phyloP scores from a whole-genome alignment of 495 filamentous ascomycete species.

The Evernia prunastri region DNA sequence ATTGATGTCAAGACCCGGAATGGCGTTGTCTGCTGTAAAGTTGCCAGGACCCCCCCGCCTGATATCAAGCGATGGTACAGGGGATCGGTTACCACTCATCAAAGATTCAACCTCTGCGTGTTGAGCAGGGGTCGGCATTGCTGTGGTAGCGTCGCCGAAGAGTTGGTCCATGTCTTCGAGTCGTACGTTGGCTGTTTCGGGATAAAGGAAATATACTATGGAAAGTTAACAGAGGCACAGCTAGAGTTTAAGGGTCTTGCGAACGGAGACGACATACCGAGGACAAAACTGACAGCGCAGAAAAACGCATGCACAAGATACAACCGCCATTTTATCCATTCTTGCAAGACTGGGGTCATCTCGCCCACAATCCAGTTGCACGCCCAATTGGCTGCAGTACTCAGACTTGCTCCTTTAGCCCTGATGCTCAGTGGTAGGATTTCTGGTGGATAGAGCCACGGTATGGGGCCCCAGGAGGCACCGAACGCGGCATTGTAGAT shows the following conservation, averaged over 20 bases:
- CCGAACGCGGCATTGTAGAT: constrained; percentile 98
- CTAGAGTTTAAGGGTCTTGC: constrained; percentile 4
- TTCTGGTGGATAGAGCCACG: constrained; percentile 97
- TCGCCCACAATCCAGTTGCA: constrained; percentile 97
- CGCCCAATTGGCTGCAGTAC: constrained; percentile 95
- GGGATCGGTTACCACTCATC: constrained; percentile 60
- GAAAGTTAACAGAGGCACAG: constrained; percentile 22
- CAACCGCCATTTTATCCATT: constrained; percentile 82
- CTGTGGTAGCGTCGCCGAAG: constrained; percentile 81
- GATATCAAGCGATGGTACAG: constrained; percentile 71
- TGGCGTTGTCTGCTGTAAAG: constrained; percentile 52
- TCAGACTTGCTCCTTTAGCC: constrained; percentile 94
- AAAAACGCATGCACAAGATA: constrained; percentile 97
- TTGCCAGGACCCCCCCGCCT: constrained; percentile 43
- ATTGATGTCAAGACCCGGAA: constrained; percentile 68
- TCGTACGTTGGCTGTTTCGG: constrained; percentile 89
- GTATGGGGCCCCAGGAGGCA: constrained; percentile 97
- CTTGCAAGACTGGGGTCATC: constrained; percentile 88
- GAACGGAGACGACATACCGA: constrained; percentile 59
- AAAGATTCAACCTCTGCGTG: constrained; percentile 70
- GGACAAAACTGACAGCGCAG: constrained; percentile 89
- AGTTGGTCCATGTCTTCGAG: constrained; percentile 92
- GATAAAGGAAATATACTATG: constrained; percentile 94
- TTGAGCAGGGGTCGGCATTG: constrained; percentile 64
- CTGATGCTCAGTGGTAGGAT: constrained; percentile 95